phyloP scores from a whole-genome alignment of 169 alveolate genomes.

The Eimeria tenella region DNA sequence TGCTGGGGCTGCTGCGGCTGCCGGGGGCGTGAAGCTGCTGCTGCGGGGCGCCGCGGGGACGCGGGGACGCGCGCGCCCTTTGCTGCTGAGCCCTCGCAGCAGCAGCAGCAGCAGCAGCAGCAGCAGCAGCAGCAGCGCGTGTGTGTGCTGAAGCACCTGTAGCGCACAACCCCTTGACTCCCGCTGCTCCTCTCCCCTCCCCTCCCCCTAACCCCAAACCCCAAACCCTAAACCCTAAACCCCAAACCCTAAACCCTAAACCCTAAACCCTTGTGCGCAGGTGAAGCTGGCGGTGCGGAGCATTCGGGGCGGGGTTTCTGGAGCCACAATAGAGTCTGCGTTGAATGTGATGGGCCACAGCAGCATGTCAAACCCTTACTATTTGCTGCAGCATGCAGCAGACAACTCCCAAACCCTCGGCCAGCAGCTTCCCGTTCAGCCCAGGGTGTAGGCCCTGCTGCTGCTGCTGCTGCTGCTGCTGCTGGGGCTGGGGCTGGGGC shows the following conservation, averaged over 20 bases:
- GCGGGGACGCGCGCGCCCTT: no score
- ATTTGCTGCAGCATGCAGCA: slow-evolving; percentile 7
- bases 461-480: not conserved
- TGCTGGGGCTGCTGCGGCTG: not conserved
- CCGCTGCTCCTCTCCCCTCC: no score
- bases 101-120: no score
- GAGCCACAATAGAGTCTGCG: slow-evolving; percentile 55
- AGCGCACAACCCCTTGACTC: no score
- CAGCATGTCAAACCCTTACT: slow-evolving; percentile 1
- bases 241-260: no score
- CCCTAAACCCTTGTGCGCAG: not conserved
- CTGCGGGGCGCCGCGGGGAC: no score
- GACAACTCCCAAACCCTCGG: not conserved
- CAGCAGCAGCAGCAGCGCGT: no score
- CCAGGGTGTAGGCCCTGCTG: slow-evolving; percentile 22
- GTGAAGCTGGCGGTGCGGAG: slow-evolving; percentile 53
- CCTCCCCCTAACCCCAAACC: no score
- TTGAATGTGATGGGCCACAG: not conserved
- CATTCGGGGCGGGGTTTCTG: slow-evolving; percentile 53
- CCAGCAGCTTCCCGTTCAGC: not conserved
- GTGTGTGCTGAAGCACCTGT: no score
- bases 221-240: no score
- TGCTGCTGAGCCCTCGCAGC: no score
- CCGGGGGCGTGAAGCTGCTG: no score
- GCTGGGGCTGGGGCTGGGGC: not conserved